phyloP scores from a whole-genome alignment of 1,284 basidiomycete genomes.

The Sanguinoderma infundibulare region DNA sequence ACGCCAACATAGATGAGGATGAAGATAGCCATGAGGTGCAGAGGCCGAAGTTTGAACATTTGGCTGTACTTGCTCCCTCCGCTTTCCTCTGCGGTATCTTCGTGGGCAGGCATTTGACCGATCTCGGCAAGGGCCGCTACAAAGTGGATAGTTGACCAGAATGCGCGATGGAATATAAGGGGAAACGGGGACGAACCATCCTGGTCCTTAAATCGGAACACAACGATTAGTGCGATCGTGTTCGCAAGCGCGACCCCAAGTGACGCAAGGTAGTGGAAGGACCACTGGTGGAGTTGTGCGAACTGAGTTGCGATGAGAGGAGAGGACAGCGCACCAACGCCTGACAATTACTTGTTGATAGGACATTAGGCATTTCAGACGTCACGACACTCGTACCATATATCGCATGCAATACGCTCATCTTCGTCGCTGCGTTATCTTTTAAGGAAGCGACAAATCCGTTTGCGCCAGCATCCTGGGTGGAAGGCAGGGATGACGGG shows the following conservation, averaged over 20 bases:
- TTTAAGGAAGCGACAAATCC: conserved; percentile 55
- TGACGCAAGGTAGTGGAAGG: conserved; percentile 68
- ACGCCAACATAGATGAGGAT: conserved; percentile 51
- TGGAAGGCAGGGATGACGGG: no score
- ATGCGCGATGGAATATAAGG: not conserved
- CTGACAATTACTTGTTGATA: conserved; percentile 34
- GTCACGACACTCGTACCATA: conserved; percentile 29
- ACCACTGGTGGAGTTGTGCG: conserved; percentile 53
- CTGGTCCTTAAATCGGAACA: conserved; percentile 60
- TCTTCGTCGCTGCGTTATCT: conserved; percentile 52
- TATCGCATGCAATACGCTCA: conserved; percentile 66
- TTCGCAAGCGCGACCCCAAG: conserved; percentile 59
- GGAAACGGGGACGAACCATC: conserved; percentile 44
- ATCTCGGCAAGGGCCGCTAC: conserved; percentile 38
- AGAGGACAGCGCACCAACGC: conserved; percentile 60
- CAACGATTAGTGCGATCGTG: conserved; percentile 42
- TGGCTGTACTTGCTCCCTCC: conserved; percentile 42
- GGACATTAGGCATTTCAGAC: not conserved
- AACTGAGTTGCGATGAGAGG: conserved; percentile 72
- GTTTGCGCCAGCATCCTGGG: conserved; percentile 58
- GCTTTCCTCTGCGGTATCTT: conserved; percentile 7
- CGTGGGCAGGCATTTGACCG: conserved; percentile 35
- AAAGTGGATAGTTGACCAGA: not conserved
- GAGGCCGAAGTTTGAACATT: conserved; percentile 40
- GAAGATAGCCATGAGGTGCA: conserved; percentile 50